Evolutionary conservation across 768 basidiomycete species (phyloP).

Genomic region (Phlebiopsis flavidoalba): DNA sequence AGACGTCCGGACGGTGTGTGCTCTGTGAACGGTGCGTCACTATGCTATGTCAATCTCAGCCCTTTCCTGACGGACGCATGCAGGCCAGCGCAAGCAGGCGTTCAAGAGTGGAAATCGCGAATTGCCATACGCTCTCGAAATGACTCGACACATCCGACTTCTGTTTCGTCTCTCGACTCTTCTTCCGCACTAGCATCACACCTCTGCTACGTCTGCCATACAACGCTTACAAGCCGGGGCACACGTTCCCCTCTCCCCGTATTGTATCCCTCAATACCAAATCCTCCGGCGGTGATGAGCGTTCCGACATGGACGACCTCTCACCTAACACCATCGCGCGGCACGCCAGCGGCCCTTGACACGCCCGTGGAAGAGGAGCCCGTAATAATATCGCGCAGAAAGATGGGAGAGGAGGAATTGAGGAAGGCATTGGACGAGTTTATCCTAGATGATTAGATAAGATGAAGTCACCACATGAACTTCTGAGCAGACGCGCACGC

Average conservation of each 20-base stretch:
- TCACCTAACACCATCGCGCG: neutral
- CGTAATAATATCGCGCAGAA: neutral
- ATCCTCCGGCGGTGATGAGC: neutral
- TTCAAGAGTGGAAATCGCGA: constrained; percentile 68
- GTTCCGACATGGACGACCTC: constrained; percentile 7
- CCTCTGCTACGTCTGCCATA: constrained; percentile 64
- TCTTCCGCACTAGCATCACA: constrained; percentile 26
- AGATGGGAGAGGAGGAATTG: constrained; percentile 2
- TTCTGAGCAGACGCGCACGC: too few relatives aligned
- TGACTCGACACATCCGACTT: constrained; percentile 15
- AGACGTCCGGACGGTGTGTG: constrained; percentile 43
- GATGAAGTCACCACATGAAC: neutral
- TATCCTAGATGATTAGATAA: constrained; percentile 3
- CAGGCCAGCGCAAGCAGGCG: constrained; percentile 60
- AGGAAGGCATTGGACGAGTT: constrained; percentile 3
- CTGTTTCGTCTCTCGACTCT: constrained; percentile 9
- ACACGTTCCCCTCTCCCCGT: constrained; percentile 35
- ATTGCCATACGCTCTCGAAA: constrained; percentile 60
- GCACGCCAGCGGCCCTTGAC: neutral
- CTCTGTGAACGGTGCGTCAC: constrained; percentile 58
- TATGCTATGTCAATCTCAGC: neutral
- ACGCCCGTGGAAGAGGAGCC: neutral
- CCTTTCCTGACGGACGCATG: neutral
- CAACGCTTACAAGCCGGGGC: constrained; percentile 53
- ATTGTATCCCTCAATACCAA: neutral